Evolutionary conservation across 164 flowering plant genomes (phyloP), one percentile per base, ranked within the genome.

Genomic region (Vitis amurensis): DNA sequence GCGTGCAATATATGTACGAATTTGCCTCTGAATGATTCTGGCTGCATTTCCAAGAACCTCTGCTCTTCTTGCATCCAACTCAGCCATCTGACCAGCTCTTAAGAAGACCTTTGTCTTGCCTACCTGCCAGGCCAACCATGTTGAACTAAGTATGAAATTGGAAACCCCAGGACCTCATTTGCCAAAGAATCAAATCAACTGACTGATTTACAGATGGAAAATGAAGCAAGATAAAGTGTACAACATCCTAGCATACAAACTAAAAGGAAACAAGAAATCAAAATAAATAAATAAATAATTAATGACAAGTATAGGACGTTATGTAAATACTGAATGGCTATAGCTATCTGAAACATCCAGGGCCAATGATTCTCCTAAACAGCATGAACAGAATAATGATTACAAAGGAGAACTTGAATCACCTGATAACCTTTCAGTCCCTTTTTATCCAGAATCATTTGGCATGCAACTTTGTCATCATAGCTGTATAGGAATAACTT

Each of bases 1-100:
- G 67, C 97, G 91, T 71, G 98, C 90, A 82, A 92, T 91, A 75
- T 88, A 84, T 13, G 99, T 92, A 68, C 94, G 92, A 37, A 86
- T 89, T 74, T 85, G 90, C 64, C 97, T 84, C 78, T 96, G 99
- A 79, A 96, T 89, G 14, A 68, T 77, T 80, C 86, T 92, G 31
- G 99, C 99, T 44, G 99, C 99, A 83, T 86, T 83, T 67, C 94
- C 93, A 71, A 93, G 90, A 51, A 96, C 97, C 80, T 87, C 94
- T 66, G 95, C 85, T 77, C 99, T 91, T 76, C 94, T 85, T 63
- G 97, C 91, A 85, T 96, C 99, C 77, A 96, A 77, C 74, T 91
- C 98, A 68, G 99, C 99, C 99, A 96, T 96, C 83, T 96, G 99
- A 58, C 99, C 99, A 72, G 97, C 99, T 78, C 99, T 86, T 27